These are phyloP conservation scores for Acrodontium crateriforme DNA, from an alignment of 2,329 filamentous ascomycete species.

Conservation along the genomic window DNA sequence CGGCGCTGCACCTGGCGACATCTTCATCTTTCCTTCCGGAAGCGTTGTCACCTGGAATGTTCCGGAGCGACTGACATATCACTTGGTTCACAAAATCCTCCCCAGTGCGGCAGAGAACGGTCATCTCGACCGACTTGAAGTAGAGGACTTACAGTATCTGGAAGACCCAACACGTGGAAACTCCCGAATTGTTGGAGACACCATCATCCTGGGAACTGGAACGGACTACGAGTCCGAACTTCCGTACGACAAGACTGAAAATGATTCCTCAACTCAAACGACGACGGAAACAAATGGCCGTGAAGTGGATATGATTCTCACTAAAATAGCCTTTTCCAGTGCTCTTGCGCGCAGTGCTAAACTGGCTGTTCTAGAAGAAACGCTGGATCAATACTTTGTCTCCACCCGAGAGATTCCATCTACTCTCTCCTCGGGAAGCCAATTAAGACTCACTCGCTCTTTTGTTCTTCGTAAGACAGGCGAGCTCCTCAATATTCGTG, in stretches of 20 bases:
- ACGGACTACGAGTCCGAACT: constrained; percentile 10
- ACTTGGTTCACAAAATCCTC: constrained; percentile 57
- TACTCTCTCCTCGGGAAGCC: constrained; percentile 55
- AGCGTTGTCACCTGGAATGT: constrained; percentile 89
- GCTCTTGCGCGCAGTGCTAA: constrained; percentile 88
- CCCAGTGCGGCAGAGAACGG: constrained; percentile 62
- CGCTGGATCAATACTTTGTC: constrained; percentile 71
- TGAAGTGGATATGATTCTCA: constrained; percentile 51
- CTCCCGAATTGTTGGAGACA: constrained; percentile 71
- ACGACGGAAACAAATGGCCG: constrained; percentile 1
- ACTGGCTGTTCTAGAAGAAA: constrained; percentile 76
- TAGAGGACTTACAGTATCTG: constrained; percentile 78
- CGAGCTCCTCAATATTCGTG: constrained; percentile 75
- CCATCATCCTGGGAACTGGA: constrained; percentile 77
- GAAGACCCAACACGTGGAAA: constrained; percentile 60
- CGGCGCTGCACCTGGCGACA: constrained; percentile 49
- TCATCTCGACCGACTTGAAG: constrained; percentile 59
- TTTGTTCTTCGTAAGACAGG: constrained; percentile 91
- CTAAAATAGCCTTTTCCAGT: constrained; percentile 93
- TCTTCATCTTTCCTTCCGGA: constrained; percentile 92
- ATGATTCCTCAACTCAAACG: background rate
- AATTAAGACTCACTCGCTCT: constrained; percentile 49
- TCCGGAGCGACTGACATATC: constrained; percentile 56
- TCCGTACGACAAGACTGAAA: background rate
- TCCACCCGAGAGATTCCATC: constrained; percentile 72